Conservation (phyloP, 345 rosid species). For the Citrus cavaleriei region DNA sequence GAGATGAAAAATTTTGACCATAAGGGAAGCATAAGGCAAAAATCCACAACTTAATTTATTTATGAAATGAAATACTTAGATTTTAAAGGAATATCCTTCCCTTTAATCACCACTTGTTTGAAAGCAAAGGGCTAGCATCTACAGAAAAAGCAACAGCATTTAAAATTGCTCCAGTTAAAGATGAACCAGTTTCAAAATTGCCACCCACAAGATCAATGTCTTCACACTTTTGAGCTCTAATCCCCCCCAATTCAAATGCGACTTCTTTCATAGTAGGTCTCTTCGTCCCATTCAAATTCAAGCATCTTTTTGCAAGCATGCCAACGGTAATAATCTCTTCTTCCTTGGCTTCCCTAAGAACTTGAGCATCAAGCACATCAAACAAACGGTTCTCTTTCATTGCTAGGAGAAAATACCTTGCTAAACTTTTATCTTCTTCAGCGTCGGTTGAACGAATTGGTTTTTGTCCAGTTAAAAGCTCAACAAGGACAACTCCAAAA, state of each 20-base stretch:
- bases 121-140: no score
- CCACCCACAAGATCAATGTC: neutral
- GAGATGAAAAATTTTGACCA: no score
- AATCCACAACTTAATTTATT: no score
- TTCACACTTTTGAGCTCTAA: neutral
- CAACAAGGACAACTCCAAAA: no score
- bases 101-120: no score
- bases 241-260: slow-evolving; percentile 3
- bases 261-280: slow-evolving; percentile 15
- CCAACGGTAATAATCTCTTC: slow-evolving; percentile 1
- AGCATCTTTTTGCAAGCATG: slow-evolving; percentile 1
- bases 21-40: no score
- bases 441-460: neutral
- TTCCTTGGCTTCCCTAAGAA: slow-evolving; percentile 1
- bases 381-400: slow-evolving; percentile 9
- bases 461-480: neutral
- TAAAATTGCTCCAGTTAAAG: neutral
- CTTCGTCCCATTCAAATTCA: neutral
- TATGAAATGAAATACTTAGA: no score
- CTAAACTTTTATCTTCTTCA: neutral
- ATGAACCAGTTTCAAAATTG: neutral
- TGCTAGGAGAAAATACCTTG: neutral
- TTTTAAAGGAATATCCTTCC: no score
- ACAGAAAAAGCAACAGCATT: no score
- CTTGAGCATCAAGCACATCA: slow-evolving; percentile 1